Conservation (phyloP, 169 alveolate species). For the Neospora caninum region DNA sequence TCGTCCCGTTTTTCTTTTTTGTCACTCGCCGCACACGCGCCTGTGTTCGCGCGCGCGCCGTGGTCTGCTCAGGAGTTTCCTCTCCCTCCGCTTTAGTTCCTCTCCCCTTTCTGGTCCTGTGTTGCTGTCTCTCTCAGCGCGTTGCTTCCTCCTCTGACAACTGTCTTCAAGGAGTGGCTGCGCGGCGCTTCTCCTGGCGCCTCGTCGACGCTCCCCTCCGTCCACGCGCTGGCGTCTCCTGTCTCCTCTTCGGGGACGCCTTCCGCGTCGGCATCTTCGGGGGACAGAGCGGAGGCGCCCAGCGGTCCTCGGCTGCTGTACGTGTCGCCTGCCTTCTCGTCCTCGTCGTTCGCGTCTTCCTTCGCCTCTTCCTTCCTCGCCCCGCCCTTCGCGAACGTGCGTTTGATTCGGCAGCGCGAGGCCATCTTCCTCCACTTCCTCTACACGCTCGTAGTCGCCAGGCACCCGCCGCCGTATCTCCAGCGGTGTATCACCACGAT, state of each 20-base stretch:
- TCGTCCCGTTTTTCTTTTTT: background rate
- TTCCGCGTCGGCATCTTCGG: background rate
- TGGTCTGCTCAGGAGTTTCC: background rate
- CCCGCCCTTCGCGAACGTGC: background rate
- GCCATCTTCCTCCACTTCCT: conserved; percentile 14
- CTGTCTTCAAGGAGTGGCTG: conserved; percentile 26
- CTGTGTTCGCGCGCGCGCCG: no score
- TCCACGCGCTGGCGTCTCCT: background rate
- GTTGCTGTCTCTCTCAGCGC: background rate
- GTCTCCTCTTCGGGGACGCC: background rate
- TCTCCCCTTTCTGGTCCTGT: background rate
- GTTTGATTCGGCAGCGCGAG: conserved; percentile 30
- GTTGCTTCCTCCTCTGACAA: conserved; percentile 23
- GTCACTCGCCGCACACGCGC: background rate
- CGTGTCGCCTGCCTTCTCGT: conserved; percentile 31
- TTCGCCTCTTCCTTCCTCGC: background rate
- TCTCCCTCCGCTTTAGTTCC: background rate
- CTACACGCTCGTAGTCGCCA: conserved; percentile 23
- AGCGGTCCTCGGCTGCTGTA: background rate
- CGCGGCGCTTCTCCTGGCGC: conserved; percentile 28
- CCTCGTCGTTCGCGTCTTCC: conserved; percentile 13
- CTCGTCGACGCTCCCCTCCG: background rate
- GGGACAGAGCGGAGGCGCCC: background rate
- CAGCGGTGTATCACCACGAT: background rate
- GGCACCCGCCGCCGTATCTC: conserved; percentile 48